Evolutionary conservation across 2,329 filamentous ascomycete species (phyloP).

Genomic region (Acrodontium crateriforme): DNA sequence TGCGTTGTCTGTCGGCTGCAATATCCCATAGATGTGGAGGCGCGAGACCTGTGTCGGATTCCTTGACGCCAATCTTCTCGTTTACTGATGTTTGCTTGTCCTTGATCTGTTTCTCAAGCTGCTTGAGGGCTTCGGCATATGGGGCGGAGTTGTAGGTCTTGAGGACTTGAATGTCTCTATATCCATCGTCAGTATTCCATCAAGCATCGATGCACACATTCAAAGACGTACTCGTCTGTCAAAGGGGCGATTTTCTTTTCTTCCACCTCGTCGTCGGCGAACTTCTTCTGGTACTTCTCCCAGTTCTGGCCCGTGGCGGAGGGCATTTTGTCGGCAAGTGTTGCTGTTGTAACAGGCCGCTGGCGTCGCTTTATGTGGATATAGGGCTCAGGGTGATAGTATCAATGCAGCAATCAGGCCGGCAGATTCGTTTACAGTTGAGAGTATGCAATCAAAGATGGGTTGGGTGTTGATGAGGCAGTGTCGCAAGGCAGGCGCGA

Average conservation of each 20-base stretch:
- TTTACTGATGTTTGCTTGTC: constrained; percentile 97
- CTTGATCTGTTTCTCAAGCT: constrained; percentile 98
- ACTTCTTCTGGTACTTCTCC: constrained; percentile 99
- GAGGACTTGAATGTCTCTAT: constrained; percentile 96
- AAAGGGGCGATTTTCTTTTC: constrained; percentile 99
- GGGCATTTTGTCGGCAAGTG: too few relatives aligned
- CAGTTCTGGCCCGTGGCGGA: constrained; percentile 86
- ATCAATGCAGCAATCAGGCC: too few relatives aligned
- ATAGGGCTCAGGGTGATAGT: too few relatives aligned
- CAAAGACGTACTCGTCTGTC: constrained; percentile 72
- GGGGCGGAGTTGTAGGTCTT: constrained; percentile 98
- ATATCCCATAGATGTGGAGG: constrained; percentile 99
- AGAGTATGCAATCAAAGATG: too few relatives aligned
- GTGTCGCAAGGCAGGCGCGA: too few relatives aligned
- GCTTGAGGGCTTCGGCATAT: constrained; percentile 86
- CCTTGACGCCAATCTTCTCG: constrained; percentile 84
- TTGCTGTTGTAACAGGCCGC: too few relatives aligned
- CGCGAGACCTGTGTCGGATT: constrained; percentile 96
- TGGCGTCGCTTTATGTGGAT: too few relatives aligned
- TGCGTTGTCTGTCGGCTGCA: constrained; percentile 91
- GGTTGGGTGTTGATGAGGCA: too few relatives aligned
- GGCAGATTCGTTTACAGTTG: too few relatives aligned
- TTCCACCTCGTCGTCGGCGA: constrained; percentile 88
- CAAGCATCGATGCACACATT: neutral
- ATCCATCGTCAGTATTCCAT: neutral